phyloP scores from a whole-genome alignment of 2,329 filamentous ascomycete genomes.

The Colletotrichum cuscutae region DNA sequence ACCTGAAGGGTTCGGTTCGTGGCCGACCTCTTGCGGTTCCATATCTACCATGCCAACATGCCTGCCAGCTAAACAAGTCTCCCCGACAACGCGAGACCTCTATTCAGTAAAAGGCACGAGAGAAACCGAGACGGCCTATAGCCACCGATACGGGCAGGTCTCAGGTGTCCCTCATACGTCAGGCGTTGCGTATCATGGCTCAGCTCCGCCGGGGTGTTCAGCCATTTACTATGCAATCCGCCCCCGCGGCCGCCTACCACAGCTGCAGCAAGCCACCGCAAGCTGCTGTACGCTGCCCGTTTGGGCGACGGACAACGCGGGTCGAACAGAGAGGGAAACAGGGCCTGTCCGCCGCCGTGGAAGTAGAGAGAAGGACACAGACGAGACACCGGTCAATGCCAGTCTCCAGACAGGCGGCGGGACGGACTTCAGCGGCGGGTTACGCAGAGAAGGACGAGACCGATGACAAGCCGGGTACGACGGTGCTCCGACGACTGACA shows the following conservation, averaged over 20 bases:
- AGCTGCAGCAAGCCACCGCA: constrained; percentile 27
- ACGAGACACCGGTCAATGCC: constrained; percentile 20
- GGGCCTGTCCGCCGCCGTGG: constrained; percentile 24
- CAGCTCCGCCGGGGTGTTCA: constrained; percentile 19
- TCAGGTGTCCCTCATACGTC: constrained; percentile 31
- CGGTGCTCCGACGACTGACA: background rate
- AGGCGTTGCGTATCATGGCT: constrained; percentile 27
- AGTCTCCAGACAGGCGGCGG: constrained; percentile 10
- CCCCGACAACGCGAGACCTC: constrained; percentile 27
- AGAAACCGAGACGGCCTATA: background rate
- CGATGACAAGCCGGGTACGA: constrained; percentile 19
- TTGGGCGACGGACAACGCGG: constrained; percentile 21
- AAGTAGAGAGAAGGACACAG: constrained; percentile 34
- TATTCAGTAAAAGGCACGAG: background rate
- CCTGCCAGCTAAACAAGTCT: constrained; percentile 1
- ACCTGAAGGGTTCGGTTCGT: constrained; percentile 17
- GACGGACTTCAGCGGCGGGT: constrained; percentile 14
- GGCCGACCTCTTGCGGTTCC: constrained; percentile 4
- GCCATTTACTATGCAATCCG: constrained; percentile 18
- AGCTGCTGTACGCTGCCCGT: constrained; percentile 23
- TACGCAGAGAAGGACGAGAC: background rate
- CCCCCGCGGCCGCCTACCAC: background rate
- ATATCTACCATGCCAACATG: background rate
- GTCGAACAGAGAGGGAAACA: constrained; percentile 9
- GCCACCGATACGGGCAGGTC: background rate